phyloP scores from a whole-genome alignment of 176 grass and related monocot species.

The Oryza brachyantha region DNA sequence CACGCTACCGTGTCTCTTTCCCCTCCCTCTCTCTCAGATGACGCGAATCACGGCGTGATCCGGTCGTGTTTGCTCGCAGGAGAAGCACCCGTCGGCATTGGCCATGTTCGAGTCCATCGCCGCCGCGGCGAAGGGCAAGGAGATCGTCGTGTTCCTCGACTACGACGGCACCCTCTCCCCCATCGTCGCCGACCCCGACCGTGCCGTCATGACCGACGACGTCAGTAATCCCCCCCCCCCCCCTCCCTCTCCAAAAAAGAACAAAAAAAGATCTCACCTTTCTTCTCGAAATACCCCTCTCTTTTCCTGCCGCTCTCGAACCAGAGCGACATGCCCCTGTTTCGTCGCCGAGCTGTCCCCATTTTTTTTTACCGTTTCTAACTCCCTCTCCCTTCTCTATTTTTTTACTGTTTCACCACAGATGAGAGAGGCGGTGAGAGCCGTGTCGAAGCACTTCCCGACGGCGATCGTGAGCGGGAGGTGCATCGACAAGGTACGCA shows the following conservation, averaged over 20 bases:
- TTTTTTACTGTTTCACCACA: not conserved
- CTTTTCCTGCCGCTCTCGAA: not conserved
- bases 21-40: not conserved
- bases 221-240: constrained; percentile 12
- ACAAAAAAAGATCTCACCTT: not conserved
- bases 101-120: constrained; percentile 46
- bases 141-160: constrained; percentile 87
- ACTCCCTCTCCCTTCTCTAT: not conserved
- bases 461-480: constrained; percentile 92
- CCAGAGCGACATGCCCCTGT: constrained; percentile 24
- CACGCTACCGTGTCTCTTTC: not conserved
- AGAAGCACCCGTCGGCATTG: constrained; percentile 78
- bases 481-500: constrained; percentile 87
- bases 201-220: constrained; percentile 69
- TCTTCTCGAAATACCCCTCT: not conserved
- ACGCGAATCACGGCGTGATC: not conserved
- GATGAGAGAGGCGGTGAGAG: constrained; percentile 81
- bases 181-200: constrained; percentile 78
- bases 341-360: not conserved
- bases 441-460: constrained; percentile 70
- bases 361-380: not conserved
- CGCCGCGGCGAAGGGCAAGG: constrained; percentile 53
- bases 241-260: no score
- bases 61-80: constrained; percentile 8
- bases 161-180: constrained; percentile 96